Conservation (phyloP, 2,329 filamentous ascomycete genomes). For the Trichothecium sympodiale region DNA sequence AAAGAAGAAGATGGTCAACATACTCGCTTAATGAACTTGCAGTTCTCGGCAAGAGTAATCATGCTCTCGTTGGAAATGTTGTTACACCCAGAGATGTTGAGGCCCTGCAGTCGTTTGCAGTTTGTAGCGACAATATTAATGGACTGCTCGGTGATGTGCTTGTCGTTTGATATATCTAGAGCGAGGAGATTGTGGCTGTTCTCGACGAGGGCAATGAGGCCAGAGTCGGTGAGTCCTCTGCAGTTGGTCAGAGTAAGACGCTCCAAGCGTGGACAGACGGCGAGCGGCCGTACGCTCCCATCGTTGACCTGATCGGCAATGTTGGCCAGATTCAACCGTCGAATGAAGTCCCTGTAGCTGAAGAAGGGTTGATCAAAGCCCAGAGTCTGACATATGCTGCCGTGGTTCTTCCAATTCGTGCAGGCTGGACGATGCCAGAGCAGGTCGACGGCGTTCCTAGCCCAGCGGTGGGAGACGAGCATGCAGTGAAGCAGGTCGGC, state of each 20-base stretch:
- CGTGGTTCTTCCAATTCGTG: slow-evolving; percentile 73
- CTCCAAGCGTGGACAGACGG: slow-evolving; percentile 81
- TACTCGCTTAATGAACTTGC: slow-evolving; percentile 78
- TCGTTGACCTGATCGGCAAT: slow-evolving; percentile 71
- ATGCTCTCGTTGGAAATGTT: slow-evolving; percentile 81
- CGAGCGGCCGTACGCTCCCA: slow-evolving; percentile 73
- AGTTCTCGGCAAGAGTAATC: slow-evolving; percentile 67
- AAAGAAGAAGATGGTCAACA: slow-evolving; percentile 17
- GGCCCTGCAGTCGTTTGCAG: slow-evolving; percentile 75
- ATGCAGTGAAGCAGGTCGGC: slow-evolving; percentile 77
- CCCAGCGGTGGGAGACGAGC: slow-evolving; percentile 91
- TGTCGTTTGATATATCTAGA: slow-evolving; percentile 76
- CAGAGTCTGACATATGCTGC: slow-evolving; percentile 71
- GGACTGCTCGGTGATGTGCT: slow-evolving; percentile 74
- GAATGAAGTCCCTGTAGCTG: slow-evolving; percentile 80
- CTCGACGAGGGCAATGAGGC: slow-evolving; percentile 67
- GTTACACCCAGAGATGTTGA: slow-evolving; percentile 83
- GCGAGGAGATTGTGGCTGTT: slow-evolving; percentile 76
- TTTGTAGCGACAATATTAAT: slow-evolving; percentile 68
- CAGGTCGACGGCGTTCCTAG: slow-evolving; percentile 80
- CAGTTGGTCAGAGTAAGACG: slow-evolving; percentile 89
- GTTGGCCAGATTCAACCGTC: slow-evolving; percentile 78
- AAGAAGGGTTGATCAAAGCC: slow-evolving; percentile 67
- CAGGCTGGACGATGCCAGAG: slow-evolving; percentile 93
- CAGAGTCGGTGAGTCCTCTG: slow-evolving; percentile 70